Conservation (phyloP, 176 grass and related monocot species). For the Cenchrus americanus region DNA sequence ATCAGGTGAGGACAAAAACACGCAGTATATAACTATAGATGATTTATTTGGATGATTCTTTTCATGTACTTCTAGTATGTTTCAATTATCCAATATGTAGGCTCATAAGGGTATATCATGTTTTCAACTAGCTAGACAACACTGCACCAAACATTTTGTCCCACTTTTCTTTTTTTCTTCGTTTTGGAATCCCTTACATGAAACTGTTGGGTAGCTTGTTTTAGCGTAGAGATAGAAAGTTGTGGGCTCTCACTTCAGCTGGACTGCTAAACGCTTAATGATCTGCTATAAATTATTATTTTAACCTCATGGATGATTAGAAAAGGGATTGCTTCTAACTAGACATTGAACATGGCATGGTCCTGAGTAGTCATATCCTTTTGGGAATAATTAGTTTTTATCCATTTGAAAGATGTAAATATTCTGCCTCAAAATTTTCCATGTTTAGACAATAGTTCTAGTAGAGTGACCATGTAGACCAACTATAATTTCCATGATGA, state of each 20-base stretch:
- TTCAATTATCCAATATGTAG: neutral
- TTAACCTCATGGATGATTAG: neutral
- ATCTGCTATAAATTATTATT: neutral
- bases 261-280: neutral
- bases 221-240: neutral
- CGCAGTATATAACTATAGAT: neutral
- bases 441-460: constrained; percentile 6
- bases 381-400: neutral
- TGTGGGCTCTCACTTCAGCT: neutral
- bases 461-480: neutral
- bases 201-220: neutral
- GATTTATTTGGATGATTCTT: neutral
- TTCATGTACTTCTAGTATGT: neutral
- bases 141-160: neutral
- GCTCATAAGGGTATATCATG: neutral
- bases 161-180: neutral
- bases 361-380: neutral
- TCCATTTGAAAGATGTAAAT: neutral
- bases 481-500: neutral
- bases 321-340: constrained; percentile 12
- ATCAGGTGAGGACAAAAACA: constrained; percentile 67
- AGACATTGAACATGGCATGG: neutral
- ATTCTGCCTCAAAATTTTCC: neutral
- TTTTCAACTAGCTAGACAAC: constrained; percentile 2
- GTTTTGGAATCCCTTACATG: neutral